Evolutionary conservation across 2,329 filamentous ascomycete genomes (phyloP).

Genomic region (Chrysoporthe cubensis): DNA sequence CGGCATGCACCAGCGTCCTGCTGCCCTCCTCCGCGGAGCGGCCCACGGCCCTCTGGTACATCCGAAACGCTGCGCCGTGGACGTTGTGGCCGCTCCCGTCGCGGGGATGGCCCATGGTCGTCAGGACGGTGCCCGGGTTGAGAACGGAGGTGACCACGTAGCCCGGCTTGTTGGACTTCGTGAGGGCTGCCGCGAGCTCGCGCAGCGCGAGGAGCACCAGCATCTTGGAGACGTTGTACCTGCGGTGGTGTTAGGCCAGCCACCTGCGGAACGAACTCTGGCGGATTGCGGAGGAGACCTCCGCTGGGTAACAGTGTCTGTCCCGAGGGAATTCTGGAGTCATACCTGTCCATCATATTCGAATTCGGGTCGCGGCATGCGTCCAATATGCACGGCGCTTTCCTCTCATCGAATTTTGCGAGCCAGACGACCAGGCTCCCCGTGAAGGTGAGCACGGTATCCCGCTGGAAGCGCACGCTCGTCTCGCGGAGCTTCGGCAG

Average conservation of each 20-base stretch:
- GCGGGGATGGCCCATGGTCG: slow-evolving; percentile 22
- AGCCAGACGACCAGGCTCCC: neutral
- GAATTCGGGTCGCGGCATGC: neutral
- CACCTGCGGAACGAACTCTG: neutral
- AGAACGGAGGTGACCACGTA: slow-evolving; percentile 39
- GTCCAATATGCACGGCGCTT: neutral
- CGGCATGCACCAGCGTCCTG: slow-evolving; percentile 37
- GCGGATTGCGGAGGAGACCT: neutral
- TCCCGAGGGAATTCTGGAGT: too few relatives aligned
- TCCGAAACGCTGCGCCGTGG: neutral
- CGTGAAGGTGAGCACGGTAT: neutral
- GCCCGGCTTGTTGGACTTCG: slow-evolving; percentile 28
- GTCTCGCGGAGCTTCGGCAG: slow-evolving; percentile 38
- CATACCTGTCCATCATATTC: neutral
- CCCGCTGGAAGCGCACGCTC: slow-evolving; percentile 16
- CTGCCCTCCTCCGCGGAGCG: slow-evolving; percentile 45
- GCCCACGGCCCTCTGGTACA: neutral
- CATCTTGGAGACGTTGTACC: neutral
- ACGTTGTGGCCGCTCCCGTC: neutral
- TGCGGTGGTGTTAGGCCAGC: neutral
- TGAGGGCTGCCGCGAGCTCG: neutral
- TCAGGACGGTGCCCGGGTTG: slow-evolving; percentile 38
- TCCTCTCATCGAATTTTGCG: neutral
- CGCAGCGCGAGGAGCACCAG: neutral
- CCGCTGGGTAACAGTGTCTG: neutral